Base-by-base conservation (phyloP, 2,329 filamentous ascomycete genomes). In the Colletotrichum sp. region DNA sequence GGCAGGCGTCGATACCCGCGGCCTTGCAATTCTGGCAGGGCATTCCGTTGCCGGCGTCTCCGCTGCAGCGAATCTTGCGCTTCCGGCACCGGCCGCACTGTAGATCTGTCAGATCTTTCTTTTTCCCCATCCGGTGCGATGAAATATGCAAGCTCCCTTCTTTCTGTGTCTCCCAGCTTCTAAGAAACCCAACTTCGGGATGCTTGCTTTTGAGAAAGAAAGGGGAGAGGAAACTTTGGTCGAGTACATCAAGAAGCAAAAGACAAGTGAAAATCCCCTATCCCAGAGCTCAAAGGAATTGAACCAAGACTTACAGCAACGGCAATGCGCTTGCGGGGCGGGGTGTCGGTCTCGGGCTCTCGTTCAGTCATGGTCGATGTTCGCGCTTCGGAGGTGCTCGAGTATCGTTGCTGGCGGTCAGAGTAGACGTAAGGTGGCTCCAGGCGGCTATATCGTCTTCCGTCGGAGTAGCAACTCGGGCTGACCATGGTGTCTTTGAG, bases 21-120 rank as follows among this genome's bases (percentile, higher is more conserved):
- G 89, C 92, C 81, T 92, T 94, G 87, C 96, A 99, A 84, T 96
- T 98, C 13, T 90, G 88, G 85, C 96, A 99, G n/a, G 93, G 92
- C 52, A 88, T 86, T n/a, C 94, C 94, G 81, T 93, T 92, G 36
- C 94, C 94, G 39, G 90, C 89, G 82, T 98, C 95, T 59, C 96
- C 96, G 81, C 95, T 98, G 87, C 96, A 99, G 80, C 95, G 94
- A 80, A 99, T 99, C 88, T 99, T 99, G 75, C 96, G 92, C 86
- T 96, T 96, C 76, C 96, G 92, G 85, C 96, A 99, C 79, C 96
- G 92, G 44, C 92, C 92, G 84, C 96, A 99, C 96, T 98, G 78
- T 72, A 24, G 57, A 65, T 67, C 65, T 69, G 75, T 76, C 60
- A 76, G 75, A 60, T 76, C 16, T 59, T 72, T 68, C 13, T 59